Evolutionary conservation across 495 filamentous ascomycete species (phyloP).

Genomic region (Apodospora peruviana): DNA sequence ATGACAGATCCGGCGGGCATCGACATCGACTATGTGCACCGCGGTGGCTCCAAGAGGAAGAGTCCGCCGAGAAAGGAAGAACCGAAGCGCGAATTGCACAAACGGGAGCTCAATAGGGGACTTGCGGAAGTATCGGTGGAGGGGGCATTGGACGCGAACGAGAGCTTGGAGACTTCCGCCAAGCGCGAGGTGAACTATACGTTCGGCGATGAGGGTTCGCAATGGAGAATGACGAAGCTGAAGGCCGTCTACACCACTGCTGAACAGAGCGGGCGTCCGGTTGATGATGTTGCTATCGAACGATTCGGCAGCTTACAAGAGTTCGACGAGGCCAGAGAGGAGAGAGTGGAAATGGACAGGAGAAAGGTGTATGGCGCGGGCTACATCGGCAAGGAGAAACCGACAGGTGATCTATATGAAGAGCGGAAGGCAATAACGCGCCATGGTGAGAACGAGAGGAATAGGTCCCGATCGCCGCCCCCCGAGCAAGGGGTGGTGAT

Average conservation of each 20-base stretch:
- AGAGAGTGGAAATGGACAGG: conserved; percentile 86
- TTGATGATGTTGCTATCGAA: conserved; percentile 79
- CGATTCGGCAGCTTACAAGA: conserved; percentile 72
- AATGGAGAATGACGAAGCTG: conserved; percentile 94
- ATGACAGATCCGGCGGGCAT: conserved; percentile 82
- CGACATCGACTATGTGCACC: conserved; percentile 81
- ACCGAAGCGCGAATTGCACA: conserved; percentile 71
- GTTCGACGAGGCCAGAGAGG: conserved; percentile 92
- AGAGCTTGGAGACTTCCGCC: conserved; percentile 34
- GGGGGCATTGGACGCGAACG: neutral
- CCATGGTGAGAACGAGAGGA: neutral
- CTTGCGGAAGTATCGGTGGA: conserved; percentile 46
- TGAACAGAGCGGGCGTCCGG: conserved; percentile 59
- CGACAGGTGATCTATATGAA: conserved; percentile 77
- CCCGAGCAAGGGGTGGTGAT: conserved; percentile 40
- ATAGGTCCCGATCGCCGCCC: conserved; percentile 6
- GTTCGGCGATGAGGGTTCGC: conserved; percentile 84
- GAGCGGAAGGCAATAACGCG: conserved; percentile 47
- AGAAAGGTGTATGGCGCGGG: conserved; percentile 78
- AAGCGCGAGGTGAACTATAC: conserved; percentile 70
- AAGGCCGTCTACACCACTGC: conserved; percentile 78
- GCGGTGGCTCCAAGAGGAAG: conserved; percentile 46
- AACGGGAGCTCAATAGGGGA: conserved; percentile 70
- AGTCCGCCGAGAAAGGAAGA: conserved; percentile 54
- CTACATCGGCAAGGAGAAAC: conserved; percentile 83